phyloP scores from a whole-genome alignment of 306 rosid species.

The Quercus aquifolioides region DNA sequence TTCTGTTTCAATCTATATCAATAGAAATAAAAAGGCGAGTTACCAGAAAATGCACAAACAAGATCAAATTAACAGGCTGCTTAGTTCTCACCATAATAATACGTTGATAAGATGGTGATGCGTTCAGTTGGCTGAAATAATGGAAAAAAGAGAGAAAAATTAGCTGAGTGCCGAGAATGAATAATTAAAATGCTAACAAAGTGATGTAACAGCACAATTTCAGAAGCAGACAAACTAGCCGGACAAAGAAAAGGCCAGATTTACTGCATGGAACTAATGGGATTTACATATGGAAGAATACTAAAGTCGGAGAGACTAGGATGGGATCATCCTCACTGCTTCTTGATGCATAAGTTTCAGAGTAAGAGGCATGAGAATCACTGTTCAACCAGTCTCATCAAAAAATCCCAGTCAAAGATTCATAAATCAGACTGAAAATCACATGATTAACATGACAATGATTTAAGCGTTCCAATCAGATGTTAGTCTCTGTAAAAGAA shows the following conservation, averaged over 20 bases:
- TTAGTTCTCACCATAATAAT: constrained; percentile 77
- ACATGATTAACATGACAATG: not conserved
- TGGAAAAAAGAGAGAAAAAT: not conserved
- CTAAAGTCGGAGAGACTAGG: not conserved
- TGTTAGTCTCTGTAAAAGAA: not conserved
- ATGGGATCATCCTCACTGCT: not conserved
- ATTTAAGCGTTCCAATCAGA: not conserved
- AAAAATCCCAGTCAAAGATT: not conserved
- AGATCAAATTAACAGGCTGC: not conserved
- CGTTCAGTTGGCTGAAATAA: constrained; percentile 76
- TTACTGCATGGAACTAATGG: not conserved
- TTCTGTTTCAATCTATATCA: not conserved
- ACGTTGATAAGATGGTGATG: constrained; percentile 79
- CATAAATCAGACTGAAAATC: not conserved
- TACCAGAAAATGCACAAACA: not conserved
- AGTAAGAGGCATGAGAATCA: not conserved
- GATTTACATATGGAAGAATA: not conserved
- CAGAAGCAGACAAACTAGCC: not conserved
- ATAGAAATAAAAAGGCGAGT: not conserved
- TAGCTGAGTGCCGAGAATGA: constrained; percentile 8
- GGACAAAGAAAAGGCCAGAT: constrained; percentile 1
- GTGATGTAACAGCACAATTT: not conserved
- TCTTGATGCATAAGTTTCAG: not conserved
- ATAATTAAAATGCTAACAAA: constrained; percentile 1
- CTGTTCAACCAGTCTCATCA: not conserved